Evolutionary conservation across 2,329 filamentous ascomycete species (phyloP), one percentile per base, ranked within the genome.

Genomic region (Metarhizium rileyi): DNA sequence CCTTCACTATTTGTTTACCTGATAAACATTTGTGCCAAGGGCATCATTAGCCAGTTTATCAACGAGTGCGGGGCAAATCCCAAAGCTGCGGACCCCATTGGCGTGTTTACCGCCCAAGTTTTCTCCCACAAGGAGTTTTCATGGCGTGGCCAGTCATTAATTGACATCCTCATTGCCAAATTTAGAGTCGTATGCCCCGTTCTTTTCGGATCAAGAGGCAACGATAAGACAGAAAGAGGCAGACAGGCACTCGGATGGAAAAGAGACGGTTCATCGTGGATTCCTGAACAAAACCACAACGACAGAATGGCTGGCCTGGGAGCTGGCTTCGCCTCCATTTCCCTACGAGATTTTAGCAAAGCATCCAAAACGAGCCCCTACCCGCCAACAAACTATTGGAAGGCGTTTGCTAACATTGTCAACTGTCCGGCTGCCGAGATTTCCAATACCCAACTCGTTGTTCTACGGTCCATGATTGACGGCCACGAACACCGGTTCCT

Each of bases 91-190:
- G 86, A 93, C 57, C 84, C 87, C 1, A 77, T 94, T 42, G 89
- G 89, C n/a, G 79, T 91, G 23, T 74, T 90, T 23, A 76, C 83
- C 1, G 85, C 84, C 6, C 80, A 83, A 55, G 76, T 94, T 27
- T 91, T 94, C 63, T 84, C 86, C 1, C 74, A 78, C 47, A 74
- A 79, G 18, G 74, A 80, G 16, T 86, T 87, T 60, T 72, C 77
- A 48, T 86, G 82, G 75, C 77, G 83, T 46, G 84, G 81, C 8
- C 68, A 77, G 44, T 77, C 83, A 1, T 73, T 95, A 51, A 83
- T 89, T 47, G 87, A 94, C 62, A 87, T 97, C 52, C 74, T 97
- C 27, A 84, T 95, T 59, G 74, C 90, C 49, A 96, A 97, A 66
- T 86, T 87, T 60, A 82, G 90, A 52, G 74, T 86, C 16, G 75